Percentiles rank a stretch among this genome's conserved stretches.
Evolutionary conservation across 2,329 filamentous ascomycete genomes (phyloP).

Genomic region (Colletotrichum sp.): DNA sequence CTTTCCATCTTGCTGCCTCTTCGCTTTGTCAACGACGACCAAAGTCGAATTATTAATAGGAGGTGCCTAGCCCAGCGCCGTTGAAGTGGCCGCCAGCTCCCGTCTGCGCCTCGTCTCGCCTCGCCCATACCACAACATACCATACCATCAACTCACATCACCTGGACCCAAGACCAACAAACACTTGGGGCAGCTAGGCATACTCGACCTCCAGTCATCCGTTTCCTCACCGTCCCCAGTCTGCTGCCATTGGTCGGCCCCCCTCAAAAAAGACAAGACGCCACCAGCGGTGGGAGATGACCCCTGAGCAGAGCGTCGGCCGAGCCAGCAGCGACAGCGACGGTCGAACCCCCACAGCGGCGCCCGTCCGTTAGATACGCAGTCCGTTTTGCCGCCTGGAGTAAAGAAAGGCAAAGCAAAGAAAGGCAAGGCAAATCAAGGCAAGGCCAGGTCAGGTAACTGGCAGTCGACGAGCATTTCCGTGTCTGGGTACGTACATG

Average conservation of each 20-base stretch:
- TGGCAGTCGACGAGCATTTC: background rate
- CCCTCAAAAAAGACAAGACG: background rate
- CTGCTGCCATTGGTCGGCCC: background rate
- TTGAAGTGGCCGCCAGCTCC: background rate
- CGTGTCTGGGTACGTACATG: constrained; percentile 7
- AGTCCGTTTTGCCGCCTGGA: background rate
- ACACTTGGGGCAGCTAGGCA: background rate
- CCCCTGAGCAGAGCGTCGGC: background rate
- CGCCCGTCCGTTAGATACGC: background rate
- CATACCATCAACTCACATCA: background rate
- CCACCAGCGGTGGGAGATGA: constrained; percentile 2
- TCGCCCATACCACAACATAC: background rate
- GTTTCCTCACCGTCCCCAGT: background rate
- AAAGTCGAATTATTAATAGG: constrained; percentile 1
- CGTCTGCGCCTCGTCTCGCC: background rate
- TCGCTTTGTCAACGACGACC: background rate
- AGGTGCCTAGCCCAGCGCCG: background rate
- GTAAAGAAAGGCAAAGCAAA: background rate
- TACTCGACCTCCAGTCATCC: background rate
- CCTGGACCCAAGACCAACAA: background rate
- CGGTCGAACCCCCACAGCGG: background rate
- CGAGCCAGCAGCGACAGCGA: background rate
- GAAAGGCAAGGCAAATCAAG: background rate
- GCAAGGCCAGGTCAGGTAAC: background rate
- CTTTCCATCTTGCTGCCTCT: background rate